Evolutionary conservation across 2,329 filamentous ascomycete species (phyloP).

Genomic region (Calonectria honghensis): DNA sequence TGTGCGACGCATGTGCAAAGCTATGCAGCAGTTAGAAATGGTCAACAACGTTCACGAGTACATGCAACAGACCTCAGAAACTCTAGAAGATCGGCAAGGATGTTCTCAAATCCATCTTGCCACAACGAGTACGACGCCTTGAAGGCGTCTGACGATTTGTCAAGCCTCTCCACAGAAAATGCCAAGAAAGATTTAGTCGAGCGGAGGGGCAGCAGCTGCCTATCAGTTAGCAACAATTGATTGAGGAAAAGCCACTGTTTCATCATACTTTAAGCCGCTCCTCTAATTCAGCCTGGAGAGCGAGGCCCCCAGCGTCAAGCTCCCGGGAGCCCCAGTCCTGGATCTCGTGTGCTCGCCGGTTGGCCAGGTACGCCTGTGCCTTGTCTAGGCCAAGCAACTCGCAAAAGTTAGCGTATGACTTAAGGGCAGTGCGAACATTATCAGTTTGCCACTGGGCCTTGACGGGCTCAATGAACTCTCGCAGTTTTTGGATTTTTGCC

Average conservation of each 20-base stretch:
- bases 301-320: constrained; percentile 86
- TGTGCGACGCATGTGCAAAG: constrained; percentile 93
- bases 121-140: constrained; percentile 87
- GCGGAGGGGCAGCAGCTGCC: constrained; percentile 83
- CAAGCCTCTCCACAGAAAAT: constrained; percentile 92
- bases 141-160: constrained; percentile 83
- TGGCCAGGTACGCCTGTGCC: constrained; percentile 86
- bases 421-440: constrained; percentile 80
- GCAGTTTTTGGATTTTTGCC: constrained; percentile 82
- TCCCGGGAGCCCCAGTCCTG: constrained; percentile 88
- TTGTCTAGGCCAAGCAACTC: constrained; percentile 85
- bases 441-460: constrained; percentile 86
- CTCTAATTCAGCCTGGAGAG: constrained; percentile 86
- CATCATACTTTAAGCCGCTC: constrained; percentile 79
- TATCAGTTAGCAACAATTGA: constrained; percentile 38
- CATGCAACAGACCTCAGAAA: constrained; percentile 78
- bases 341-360: constrained; percentile 82
- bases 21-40: constrained; percentile 61
- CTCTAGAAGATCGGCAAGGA: constrained; percentile 90
- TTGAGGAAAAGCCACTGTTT: constrained; percentile 1
- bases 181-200: constrained; percentile 94
- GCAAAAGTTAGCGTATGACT: constrained; percentile 87
- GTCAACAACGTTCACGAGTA: background rate
- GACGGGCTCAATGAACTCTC: constrained; percentile 88
- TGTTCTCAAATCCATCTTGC: constrained; percentile 86